These are phyloP conservation scores for Cryptococcus wingfieldii DNA, from an alignment of 1,284 basidiomycete genomes.

Conservation along the genomic window DNA sequence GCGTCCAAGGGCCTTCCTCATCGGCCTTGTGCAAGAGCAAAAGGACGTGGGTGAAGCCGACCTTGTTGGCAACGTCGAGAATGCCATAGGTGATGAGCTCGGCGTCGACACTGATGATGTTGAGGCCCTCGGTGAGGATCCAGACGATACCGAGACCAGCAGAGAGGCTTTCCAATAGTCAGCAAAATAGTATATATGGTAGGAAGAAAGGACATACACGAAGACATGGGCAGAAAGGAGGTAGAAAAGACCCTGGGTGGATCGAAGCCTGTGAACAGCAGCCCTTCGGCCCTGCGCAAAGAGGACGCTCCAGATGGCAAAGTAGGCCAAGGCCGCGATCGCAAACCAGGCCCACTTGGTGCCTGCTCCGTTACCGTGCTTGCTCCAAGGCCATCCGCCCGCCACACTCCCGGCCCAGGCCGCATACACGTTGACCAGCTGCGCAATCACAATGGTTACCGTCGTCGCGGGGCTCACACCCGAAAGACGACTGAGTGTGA, in stretches of 20 bases:
- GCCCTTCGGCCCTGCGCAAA: conserved; percentile 35
- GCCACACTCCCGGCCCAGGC: conserved; percentile 23
- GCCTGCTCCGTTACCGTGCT: conserved; percentile 17
- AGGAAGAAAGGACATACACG: conserved; percentile 18
- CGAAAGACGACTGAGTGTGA: conserved; percentile 32
- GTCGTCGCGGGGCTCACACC: conserved; percentile 37
- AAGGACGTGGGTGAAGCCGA: conserved; percentile 45
- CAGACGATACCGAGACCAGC: conserved; percentile 40
- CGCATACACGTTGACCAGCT: conserved; percentile 36
- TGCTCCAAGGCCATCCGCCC: background rate
- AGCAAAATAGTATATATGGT: background rate
- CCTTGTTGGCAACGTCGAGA: conserved; percentile 39
- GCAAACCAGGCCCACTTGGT: conserved; percentile 36
- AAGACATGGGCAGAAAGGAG: conserved; percentile 31
- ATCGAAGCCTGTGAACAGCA: conserved; percentile 24
- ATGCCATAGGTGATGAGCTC: conserved; percentile 46
- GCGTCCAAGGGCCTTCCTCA: conserved; percentile 37
- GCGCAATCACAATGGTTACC: conserved; percentile 30
- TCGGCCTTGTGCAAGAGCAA: conserved; percentile 43
- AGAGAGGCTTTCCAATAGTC: background rate
- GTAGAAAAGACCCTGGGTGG: conserved; percentile 36
- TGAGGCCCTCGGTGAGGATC: conserved; percentile 34
- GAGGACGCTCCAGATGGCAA: conserved; percentile 34
- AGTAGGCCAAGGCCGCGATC: conserved; percentile 29
- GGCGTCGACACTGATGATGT: conserved; percentile 37